These are phyloP conservation scores for Aspergillus brunneoviolaceus DNA, from an alignment of 2,329 filamentous ascomycete genomes.

Conservation along the genomic window DNA sequence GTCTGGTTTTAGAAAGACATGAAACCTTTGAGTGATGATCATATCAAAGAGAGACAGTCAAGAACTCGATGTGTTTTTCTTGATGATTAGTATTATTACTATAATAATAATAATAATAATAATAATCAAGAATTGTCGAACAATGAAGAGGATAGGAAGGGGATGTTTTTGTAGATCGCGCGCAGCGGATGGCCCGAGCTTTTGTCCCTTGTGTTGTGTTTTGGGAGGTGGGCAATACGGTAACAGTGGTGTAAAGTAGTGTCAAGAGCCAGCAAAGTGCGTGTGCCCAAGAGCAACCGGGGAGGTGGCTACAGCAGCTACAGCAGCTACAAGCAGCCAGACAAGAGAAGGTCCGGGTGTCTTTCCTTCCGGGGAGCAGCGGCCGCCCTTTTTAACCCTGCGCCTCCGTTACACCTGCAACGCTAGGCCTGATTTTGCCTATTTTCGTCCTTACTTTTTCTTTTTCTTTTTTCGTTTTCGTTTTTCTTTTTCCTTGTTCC, in stretches of 20 bases:
- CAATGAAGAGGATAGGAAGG: conserved; percentile 1
- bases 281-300: conserved; percentile 16
- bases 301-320: conserved; percentile 10
- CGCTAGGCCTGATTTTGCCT: conserved; percentile 22
- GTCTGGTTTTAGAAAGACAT: not conserved
- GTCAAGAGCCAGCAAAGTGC: conserved; percentile 16
- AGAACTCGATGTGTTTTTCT: too few relatives aligned
- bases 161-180: conserved; percentile 12
- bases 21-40: not conserved
- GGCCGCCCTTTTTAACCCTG: conserved; percentile 40
- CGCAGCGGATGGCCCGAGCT: conserved; percentile 19
- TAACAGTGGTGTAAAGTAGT: not conserved
- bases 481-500: not conserved
- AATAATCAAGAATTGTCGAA: not conserved
- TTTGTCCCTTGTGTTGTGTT: conserved; percentile 1
- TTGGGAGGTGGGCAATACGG: not conserved
- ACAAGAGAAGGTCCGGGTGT: conserved; percentile 17
- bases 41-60: not conserved
- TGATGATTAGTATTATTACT: too few relatives aligned
- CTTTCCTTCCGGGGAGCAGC: conserved; percentile 22
- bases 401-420: conserved; percentile 15
- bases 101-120: not conserved
- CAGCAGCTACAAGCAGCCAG: conserved; percentile 8
- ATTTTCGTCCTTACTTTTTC: conserved; percentile 9
- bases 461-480: conserved; percentile 6